These are phyloP conservation scores for Aspergillus carlsbadensis DNA, from an alignment of 495 filamentous ascomycete species.

Conservation along the genomic window DNA sequence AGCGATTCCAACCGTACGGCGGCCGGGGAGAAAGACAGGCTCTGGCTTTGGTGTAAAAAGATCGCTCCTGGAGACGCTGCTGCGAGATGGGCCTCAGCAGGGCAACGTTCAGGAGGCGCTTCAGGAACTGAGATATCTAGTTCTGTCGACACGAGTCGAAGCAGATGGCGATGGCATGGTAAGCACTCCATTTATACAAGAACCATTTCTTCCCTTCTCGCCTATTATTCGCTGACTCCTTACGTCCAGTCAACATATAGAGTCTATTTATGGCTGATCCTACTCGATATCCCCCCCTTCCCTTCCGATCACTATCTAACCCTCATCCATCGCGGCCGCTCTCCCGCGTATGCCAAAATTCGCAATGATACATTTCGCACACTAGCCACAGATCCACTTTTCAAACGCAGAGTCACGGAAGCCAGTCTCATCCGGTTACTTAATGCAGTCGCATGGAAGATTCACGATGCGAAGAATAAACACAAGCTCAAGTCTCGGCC, in stretches of 20 bases:
- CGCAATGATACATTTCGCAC: constrained; percentile 98
- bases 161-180: constrained; percentile 92
- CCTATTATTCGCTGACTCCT: constrained; percentile 10
- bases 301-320: constrained; percentile 83
- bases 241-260: constrained; percentile 74
- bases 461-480: constrained; percentile 70
- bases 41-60: constrained; percentile 57
- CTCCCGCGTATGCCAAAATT: constrained; percentile 94
- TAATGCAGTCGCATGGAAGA: constrained; percentile 94
- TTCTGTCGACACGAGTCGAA: constrained; percentile 76
- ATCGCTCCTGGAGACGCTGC: constrained; percentile 59
- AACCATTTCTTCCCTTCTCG: constrained; percentile 13
- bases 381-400: constrained; percentile 90
- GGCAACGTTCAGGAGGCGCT: constrained; percentile 66
- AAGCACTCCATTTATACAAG: constrained; percentile 3
- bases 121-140: constrained; percentile 70
- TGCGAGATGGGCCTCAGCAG: constrained; percentile 71
- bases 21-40: constrained; percentile 53
- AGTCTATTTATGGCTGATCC: constrained; percentile 93
- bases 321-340: constrained; percentile 88
- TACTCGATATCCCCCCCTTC: constrained; percentile 81
- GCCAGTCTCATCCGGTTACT: constrained; percentile 91
- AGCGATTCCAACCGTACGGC: constrained; percentile 42
- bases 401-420: constrained; percentile 91
- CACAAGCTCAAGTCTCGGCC: constrained; percentile 35